A percentile compares a stretch with the other conserved stretches of the same genome.
These are phyloP conservation scores for Otatea glauca DNA, from an alignment of 176 grass and related monocot species.

Conservation along the genomic window DNA sequence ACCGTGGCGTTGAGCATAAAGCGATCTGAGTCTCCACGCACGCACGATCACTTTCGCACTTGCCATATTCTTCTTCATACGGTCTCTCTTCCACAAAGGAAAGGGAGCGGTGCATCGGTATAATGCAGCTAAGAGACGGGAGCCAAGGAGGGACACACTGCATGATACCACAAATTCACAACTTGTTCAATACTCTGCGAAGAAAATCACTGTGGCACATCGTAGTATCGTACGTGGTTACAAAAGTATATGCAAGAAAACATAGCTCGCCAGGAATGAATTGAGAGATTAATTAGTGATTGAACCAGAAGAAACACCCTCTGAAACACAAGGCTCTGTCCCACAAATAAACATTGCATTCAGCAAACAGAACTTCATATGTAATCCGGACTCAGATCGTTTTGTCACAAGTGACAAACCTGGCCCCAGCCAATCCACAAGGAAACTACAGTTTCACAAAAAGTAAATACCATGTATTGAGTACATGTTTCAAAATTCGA, in stretches of 20 bases:
- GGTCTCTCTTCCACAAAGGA: background rate
- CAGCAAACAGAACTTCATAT: background rate
- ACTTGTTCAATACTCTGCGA: conserved; percentile 5
- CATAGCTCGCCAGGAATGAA: background rate
- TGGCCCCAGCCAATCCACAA: background rate
- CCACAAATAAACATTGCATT: background rate
- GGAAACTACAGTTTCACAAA: background rate
- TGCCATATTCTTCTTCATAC: background rate
- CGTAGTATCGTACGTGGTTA: background rate
- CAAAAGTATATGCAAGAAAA: background rate
- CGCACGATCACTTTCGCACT: background rate
- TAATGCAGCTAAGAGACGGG: background rate
- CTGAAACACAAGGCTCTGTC: background rate
- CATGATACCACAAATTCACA: background rate
- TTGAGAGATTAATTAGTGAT: background rate
- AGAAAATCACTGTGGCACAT: background rate
- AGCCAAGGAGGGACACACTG: background rate
- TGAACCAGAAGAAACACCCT: background rate
- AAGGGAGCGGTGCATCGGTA: background rate
- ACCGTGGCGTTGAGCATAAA: background rate
- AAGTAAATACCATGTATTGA: background rate
- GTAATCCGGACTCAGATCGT: background rate
- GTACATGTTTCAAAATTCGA: conserved; percentile 18
- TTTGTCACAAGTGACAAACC: background rate
- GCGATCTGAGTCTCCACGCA: background rate